These are phyloP conservation scores for Populus tremula DNA, from an alignment of 345 rosid species.

Conservation along the genomic window DNA sequence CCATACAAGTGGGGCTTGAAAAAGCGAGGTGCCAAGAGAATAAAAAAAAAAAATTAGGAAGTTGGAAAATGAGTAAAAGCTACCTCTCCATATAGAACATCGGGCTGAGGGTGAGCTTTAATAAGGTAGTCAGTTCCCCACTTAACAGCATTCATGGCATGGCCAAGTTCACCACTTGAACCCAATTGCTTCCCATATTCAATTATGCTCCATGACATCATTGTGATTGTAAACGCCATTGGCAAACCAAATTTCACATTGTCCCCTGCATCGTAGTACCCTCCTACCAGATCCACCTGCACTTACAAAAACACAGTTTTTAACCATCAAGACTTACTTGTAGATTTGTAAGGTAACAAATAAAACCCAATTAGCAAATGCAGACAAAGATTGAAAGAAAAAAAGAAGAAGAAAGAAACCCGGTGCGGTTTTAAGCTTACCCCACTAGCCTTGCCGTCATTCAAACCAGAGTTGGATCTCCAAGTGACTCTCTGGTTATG, in stretches of 20 bases:
- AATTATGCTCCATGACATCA: slow-evolving; percentile 98
- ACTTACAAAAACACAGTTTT: not conserved
- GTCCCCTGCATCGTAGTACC: slow-evolving; percentile 99
- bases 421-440: slow-evolving; percentile 41
- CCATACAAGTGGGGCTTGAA: not conserved
- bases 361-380: not conserved
- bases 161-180: slow-evolving; percentile 66
- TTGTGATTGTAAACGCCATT: slow-evolving; percentile 95
- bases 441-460: slow-evolving; percentile 95
- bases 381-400: not conserved
- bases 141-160: slow-evolving; percentile 84
- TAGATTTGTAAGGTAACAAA: not conserved
- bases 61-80: not conserved
- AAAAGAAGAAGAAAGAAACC: not conserved
- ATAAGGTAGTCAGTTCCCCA: slow-evolving; percentile 98
- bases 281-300: slow-evolving; percentile 96
- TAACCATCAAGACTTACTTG: not conserved
- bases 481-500: slow-evolving; percentile 80
- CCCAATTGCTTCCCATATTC: slow-evolving; percentile 86
- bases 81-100: slow-evolving; percentile 97
- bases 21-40: not conserved
- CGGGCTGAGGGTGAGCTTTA: slow-evolving; percentile 91
- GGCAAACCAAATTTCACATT: slow-evolving; percentile 98
- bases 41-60: not conserved
- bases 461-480: slow-evolving; percentile 88